phyloP scores from a whole-genome alignment of 768 basidiomycete species.

The Crucibulum laeve region DNA sequence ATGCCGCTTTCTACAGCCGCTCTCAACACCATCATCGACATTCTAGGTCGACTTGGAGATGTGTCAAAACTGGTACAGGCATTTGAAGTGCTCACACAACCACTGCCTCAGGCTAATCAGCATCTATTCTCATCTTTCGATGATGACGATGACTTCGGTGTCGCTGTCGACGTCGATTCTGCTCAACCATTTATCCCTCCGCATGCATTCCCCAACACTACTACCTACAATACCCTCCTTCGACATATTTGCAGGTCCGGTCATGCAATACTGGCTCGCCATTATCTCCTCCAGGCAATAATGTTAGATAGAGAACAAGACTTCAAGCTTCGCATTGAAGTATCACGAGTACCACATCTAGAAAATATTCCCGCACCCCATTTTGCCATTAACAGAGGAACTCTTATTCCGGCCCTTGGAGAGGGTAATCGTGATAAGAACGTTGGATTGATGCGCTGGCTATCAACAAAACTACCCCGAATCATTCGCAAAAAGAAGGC shows the following conservation, averaged over 20 bases:
- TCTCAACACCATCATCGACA: slow-evolving; percentile 70
- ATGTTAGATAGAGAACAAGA: slow-evolving; percentile 34
- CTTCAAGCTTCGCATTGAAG: slow-evolving; percentile 23
- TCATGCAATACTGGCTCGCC: slow-evolving; percentile 54
- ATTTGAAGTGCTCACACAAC: slow-evolving; percentile 76
- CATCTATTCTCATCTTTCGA: slow-evolving; percentile 54
- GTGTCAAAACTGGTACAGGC: slow-evolving; percentile 67
- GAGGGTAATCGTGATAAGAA: slow-evolving; percentile 57
- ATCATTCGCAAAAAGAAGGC: slow-evolving; percentile 45
- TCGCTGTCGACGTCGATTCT: slow-evolving; percentile 27
- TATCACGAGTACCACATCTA: slow-evolving; percentile 21
- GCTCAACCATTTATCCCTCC: slow-evolving; percentile 33
- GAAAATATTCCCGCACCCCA: slow-evolving; percentile 41
- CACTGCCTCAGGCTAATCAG: slow-evolving; percentile 50
- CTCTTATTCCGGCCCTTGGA: slow-evolving; percentile 55
- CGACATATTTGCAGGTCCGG: slow-evolving; percentile 47
- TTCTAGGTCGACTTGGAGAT: slow-evolving; percentile 56
- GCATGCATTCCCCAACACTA: slow-evolving; percentile 56
- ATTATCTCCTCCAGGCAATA: slow-evolving; percentile 59
- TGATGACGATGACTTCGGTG: slow-evolving; percentile 66
- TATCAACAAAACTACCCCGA: slow-evolving; percentile 39
- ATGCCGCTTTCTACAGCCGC: slow-evolving; percentile 58
- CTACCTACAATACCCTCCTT: slow-evolving; percentile 59
- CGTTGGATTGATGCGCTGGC: slow-evolving; percentile 56
- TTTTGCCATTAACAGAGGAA: slow-evolving; percentile 50